Percentiles rank a stretch among this genome's conserved stretches.
Evolutionary conservation across 2,329 filamentous ascomycete species (phyloP).

Genomic region (Talaromyces islandicus): DNA sequence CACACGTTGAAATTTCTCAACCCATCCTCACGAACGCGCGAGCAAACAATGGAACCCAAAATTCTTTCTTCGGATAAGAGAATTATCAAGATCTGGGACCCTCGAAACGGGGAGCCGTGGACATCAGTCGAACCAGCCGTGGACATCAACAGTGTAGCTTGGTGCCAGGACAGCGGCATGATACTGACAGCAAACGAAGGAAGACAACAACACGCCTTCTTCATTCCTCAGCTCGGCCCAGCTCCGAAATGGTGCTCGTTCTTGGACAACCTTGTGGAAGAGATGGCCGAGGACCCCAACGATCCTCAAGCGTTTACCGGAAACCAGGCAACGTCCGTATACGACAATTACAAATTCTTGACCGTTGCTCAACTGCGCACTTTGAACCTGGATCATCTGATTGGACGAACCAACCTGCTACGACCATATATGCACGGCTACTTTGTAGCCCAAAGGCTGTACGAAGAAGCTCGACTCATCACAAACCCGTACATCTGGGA

Average conservation of each 20-base stretch:
- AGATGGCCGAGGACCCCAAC: constrained; percentile 81
- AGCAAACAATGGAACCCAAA: constrained; percentile 63
- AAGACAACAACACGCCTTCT: constrained; percentile 88
- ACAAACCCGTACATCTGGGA: constrained; percentile 92
- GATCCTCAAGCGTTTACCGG: constrained; percentile 52
- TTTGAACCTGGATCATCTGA: constrained; percentile 78
- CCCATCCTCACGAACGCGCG: constrained; percentile 62
- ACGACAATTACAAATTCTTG: constrained; percentile 99
- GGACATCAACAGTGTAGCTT: constrained; percentile 89
- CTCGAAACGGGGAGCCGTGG: constrained; percentile 77
- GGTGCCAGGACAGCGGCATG: constrained; percentile 91
- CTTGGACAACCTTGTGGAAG: constrained; percentile 94
- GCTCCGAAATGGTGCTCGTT: constrained; percentile 95
- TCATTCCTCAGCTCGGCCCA: constrained; percentile 86
- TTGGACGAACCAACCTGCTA: constrained; percentile 83
- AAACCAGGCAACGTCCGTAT: constrained; percentile 62
- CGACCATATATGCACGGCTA: constrained; percentile 99
- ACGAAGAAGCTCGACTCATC: constrained; percentile 90
- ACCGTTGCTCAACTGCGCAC: constrained; percentile 78
- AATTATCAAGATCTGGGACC: constrained; percentile 96
- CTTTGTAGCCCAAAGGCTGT: constrained; percentile 91
- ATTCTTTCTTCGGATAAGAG: constrained; percentile 88
- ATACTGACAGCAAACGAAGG: constrained; percentile 95
- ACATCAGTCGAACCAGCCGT: constrained; percentile 92
- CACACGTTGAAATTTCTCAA: constrained; percentile 69